Percentiles rank a stretch among this genome's conserved stretches.
Conservation (phyloP, 176 grass and related monocot species). For the Pontederia crassipes region DNA sequence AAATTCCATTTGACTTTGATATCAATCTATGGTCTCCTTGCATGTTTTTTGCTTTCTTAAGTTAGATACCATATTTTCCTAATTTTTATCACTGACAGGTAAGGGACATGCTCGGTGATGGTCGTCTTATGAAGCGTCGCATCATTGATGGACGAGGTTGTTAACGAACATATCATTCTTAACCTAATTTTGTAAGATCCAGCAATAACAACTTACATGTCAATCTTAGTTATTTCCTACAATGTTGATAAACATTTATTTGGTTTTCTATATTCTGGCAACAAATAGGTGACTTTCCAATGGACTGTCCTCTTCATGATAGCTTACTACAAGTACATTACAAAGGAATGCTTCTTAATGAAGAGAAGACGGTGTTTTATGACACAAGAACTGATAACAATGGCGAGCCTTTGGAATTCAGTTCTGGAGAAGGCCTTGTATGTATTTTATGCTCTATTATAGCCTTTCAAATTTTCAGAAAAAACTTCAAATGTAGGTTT, state of each 20-base stretch:
- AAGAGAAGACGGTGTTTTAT: slow-evolving; percentile 91
- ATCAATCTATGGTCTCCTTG: background rate
- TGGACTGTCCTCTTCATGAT: slow-evolving; percentile 99
- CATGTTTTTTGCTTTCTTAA: background rate
- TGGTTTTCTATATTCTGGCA: background rate
- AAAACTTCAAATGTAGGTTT: slow-evolving; percentile 4
- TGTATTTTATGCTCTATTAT: slow-evolving; percentile 7
- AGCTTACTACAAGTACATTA: slow-evolving; percentile 95
- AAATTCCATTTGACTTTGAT: too few relatives aligned
- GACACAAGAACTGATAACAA: slow-evolving; percentile 78
- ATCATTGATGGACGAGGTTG: slow-evolving; percentile 82
- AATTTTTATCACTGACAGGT: slow-evolving; percentile 40
- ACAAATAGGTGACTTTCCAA: slow-evolving; percentile 88
- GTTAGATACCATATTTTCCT: background rate
- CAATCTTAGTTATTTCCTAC: background rate
- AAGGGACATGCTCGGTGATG: slow-evolving; percentile 98
- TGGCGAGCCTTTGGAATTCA: slow-evolving; percentile 88
- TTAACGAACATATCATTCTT: slow-evolving; percentile 25
- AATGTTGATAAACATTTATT: background rate
- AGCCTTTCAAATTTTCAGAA: background rate
- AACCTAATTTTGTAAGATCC: slow-evolving; percentile 1
- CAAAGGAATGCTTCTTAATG: slow-evolving; percentile 76
- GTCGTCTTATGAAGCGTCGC: slow-evolving; percentile 92
- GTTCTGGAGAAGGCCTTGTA: slow-evolving; percentile 95
- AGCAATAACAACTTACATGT: too few relatives aligned